phyloP scores from a whole-genome alignment of 2,329 filamentous ascomycete species.

The Cercospora citrullina region DNA sequence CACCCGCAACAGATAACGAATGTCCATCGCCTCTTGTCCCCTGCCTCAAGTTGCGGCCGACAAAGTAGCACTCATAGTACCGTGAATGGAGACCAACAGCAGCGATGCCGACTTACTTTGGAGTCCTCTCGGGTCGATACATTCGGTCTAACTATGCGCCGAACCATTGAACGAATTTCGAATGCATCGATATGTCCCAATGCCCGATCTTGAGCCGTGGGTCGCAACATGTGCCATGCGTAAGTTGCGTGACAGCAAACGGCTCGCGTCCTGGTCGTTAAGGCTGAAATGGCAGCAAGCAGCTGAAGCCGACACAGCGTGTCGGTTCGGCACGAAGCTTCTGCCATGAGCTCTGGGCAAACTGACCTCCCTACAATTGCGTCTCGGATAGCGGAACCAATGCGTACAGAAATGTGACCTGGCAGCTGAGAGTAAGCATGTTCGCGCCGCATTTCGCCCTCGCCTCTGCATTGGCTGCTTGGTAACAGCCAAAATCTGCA shows the following conservation, averaged over 20 bases:
- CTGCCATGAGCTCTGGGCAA: background rate
- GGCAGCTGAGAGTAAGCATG: background rate
- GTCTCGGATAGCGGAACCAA: background rate
- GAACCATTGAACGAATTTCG: background rate
- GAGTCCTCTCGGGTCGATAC: background rate
- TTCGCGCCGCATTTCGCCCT: background rate
- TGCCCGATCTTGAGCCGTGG: background rate
- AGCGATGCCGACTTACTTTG: background rate
- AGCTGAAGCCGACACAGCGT: background rate
- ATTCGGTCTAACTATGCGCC: background rate
- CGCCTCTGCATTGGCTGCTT: background rate
- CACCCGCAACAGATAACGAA: background rate
- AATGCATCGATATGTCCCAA: background rate
- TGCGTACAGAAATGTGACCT: background rate
- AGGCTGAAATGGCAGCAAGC: conserved; percentile 5
- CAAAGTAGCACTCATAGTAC: background rate
- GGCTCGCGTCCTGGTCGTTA: background rate
- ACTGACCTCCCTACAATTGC: background rate
- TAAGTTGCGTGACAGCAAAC: background rate
- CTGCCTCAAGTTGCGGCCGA: background rate
- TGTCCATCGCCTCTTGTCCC: background rate
- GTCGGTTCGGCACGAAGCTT: background rate
- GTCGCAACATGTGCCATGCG: background rate
- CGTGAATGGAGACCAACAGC: background rate
- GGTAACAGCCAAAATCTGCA: conserved; percentile 9